A percentile compares a stretch with the other conserved stretches of the same genome.
Evolutionary conservation across 495 filamentous ascomycete genomes (phyloP).

Genomic region (Annulohypoxylon bovei): DNA sequence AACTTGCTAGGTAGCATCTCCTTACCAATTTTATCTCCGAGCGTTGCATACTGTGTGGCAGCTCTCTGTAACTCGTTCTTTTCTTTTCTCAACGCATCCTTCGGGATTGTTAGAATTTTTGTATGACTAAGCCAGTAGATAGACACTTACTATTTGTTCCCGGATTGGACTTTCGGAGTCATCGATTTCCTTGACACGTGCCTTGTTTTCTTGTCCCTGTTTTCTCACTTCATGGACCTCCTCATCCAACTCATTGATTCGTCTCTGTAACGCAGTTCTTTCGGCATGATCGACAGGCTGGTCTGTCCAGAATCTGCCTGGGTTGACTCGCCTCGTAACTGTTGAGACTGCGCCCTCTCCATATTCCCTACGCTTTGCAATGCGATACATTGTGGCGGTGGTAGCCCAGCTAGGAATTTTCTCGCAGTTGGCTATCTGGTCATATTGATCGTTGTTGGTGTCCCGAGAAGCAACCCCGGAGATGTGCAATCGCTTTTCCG

Average conservation of each 20-base stretch:
- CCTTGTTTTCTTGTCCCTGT: slow-evolving; percentile 52
- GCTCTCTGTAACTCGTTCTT: slow-evolving; percentile 69
- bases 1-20: slow-evolving; percentile 16
- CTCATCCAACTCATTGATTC: slow-evolving; percentile 46
- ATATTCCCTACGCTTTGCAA: slow-evolving; percentile 77
- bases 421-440: slow-evolving; percentile 59
- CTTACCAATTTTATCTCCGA: slow-evolving; percentile 77
- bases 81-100: slow-evolving; percentile 48
- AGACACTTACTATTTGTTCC: slow-evolving; percentile 47
- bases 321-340: slow-evolving; percentile 60
- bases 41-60: slow-evolving; percentile 65
- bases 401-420: slow-evolving; percentile 70
- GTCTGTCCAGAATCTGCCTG: slow-evolving; percentile 76
- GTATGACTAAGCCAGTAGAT: neutral
- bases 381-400: slow-evolving; percentile 64
- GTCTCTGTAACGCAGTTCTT: slow-evolving; percentile 60
- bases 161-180: slow-evolving; percentile 18
- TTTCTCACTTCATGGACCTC: slow-evolving; percentile 49
- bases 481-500: slow-evolving; percentile 69
- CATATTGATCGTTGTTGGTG: slow-evolving; percentile 70
- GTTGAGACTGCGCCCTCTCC: slow-evolving; percentile 74
- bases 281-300: slow-evolving; percentile 73
- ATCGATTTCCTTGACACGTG: slow-evolving; percentile 47
- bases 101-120: slow-evolving; percentile 37
- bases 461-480: slow-evolving; percentile 71